phyloP scores from a whole-genome alignment of 805 yeast genomes.

The Candida ulmi region DNA sequence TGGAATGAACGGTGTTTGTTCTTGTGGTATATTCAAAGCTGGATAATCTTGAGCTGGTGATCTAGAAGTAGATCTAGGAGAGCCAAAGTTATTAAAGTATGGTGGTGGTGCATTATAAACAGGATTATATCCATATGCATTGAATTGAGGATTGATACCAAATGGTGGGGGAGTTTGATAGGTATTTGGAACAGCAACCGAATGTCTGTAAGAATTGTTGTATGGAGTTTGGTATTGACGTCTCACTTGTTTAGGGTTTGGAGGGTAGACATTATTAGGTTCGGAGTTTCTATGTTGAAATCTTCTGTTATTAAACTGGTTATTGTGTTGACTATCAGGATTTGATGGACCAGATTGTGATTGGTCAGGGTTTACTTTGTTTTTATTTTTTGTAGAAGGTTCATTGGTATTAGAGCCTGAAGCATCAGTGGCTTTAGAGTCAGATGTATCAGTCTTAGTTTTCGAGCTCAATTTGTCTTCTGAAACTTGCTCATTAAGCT shows the following conservation, averaged over 20 bases:
- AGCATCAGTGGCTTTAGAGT: too few relatives aligned
- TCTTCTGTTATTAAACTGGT: slow-evolving; percentile 4
- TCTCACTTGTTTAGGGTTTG: slow-evolving; percentile 4
- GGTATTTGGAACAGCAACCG: slow-evolving; percentile 10
- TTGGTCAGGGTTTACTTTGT: too few relatives aligned
- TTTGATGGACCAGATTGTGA: too few relatives aligned
- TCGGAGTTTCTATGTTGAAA: slow-evolving; percentile 18
- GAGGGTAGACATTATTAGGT: slow-evolving; percentile 1
- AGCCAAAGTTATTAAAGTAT: slow-evolving; percentile 1
- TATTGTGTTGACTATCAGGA: too few relatives aligned
- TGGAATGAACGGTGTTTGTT: slow-evolving; percentile 7
- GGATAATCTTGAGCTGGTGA: slow-evolving; percentile 14
- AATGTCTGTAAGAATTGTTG: slow-evolving; percentile 15
- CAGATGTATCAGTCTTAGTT: too few relatives aligned
- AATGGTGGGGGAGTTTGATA: slow-evolving; percentile 5
- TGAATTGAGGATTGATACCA: slow-evolving; percentile 6
- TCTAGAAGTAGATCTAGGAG: slow-evolving; percentile 16
- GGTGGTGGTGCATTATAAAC: slow-evolving; percentile 2
- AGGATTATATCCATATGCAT: slow-evolving; percentile 11
- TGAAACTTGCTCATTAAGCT: too few relatives aligned
- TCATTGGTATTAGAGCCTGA: too few relatives aligned
- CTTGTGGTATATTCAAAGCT: slow-evolving; percentile 4
- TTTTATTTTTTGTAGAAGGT: too few relatives aligned
- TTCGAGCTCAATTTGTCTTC: too few relatives aligned
- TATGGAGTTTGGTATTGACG: slow-evolving; percentile 7